These are phyloP conservation scores for Fusarium torulosum DNA, from an alignment of 2,329 filamentous ascomycete genomes.

Conservation along the genomic window DNA sequence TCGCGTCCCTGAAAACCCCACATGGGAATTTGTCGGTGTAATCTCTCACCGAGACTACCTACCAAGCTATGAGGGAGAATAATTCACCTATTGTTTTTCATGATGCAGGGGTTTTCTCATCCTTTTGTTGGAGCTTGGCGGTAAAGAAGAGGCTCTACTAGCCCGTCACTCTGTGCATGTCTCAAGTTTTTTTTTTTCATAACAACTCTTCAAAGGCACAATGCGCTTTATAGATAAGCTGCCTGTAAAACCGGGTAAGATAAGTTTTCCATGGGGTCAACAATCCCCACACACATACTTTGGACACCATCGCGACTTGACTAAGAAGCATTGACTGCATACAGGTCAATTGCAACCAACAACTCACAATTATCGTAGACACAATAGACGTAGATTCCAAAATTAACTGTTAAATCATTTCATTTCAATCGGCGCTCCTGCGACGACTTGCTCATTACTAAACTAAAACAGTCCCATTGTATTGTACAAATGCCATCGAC, in stretches of 20 bases:
- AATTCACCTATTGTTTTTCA: not conserved
- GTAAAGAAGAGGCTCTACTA: not conserved
- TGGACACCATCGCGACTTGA: slow-evolving; percentile 5
- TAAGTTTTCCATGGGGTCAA: slow-evolving; percentile 34
- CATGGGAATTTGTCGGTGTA: slow-evolving; percentile 31
- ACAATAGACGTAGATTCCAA: slow-evolving; percentile 4
- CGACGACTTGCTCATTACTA: slow-evolving; percentile 48
- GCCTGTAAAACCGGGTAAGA: not conserved
- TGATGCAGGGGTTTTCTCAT: slow-evolving; percentile 4
- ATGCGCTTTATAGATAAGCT: not conserved
- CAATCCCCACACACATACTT: slow-evolving; percentile 17
- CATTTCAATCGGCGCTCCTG: slow-evolving; percentile 43
- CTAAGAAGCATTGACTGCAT: not conserved
- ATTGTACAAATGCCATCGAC: slow-evolving; percentile 48
- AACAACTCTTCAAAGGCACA: not conserved
- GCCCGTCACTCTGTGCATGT: not conserved
- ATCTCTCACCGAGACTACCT: slow-evolving; percentile 39
- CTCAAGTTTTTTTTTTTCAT: not conserved
- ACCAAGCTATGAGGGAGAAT: not conserved
- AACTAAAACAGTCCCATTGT: slow-evolving; percentile 48
- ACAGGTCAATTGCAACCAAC: not conserved
- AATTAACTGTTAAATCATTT: slow-evolving; percentile 44
- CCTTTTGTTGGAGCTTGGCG: not conserved
- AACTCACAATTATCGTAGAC: not conserved
- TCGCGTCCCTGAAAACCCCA: slow-evolving; percentile 26